phyloP scores from a whole-genome alignment of 768 basidiomycete species.

The Holtermanniella nyarrowii region DNA sequence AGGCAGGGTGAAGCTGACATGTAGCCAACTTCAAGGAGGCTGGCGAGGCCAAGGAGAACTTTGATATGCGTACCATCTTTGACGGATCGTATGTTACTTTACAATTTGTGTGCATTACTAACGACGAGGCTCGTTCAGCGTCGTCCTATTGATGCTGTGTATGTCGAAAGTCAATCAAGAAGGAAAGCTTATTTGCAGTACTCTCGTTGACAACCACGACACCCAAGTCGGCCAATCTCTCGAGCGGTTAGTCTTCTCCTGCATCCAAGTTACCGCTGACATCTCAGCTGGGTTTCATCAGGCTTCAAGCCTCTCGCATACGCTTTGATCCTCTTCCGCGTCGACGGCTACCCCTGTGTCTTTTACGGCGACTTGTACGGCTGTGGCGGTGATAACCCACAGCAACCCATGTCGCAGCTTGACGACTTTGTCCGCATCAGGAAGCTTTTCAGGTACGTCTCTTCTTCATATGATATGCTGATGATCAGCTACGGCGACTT shows the following conservation, averaged over 20 bases:
- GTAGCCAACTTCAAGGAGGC: slow-evolving; percentile 47
- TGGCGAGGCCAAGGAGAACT: slow-evolving; percentile 55
- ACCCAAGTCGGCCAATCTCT: slow-evolving; percentile 43
- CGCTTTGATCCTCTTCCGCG: slow-evolving; percentile 42
- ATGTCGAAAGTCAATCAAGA: slow-evolving; percentile 12
- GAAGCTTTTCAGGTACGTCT: slow-evolving; percentile 28
- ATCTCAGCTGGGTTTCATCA: slow-evolving; percentile 37
- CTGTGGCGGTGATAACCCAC: slow-evolving; percentile 41
- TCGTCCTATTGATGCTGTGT: slow-evolving; percentile 68
- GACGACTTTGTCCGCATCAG: slow-evolving; percentile 40
- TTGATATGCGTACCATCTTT: slow-evolving; percentile 67
- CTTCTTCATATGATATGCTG: background rate
- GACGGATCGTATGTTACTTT: slow-evolving; percentile 48
- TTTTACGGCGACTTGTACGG: slow-evolving; percentile 44
- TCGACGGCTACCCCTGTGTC: slow-evolving; percentile 43
- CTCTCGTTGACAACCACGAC: slow-evolving; percentile 40
- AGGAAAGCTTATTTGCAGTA: slow-evolving; percentile 7
- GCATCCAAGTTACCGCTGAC: slow-evolving; percentile 44
- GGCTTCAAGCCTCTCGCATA: slow-evolving; percentile 45
- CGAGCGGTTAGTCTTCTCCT: slow-evolving; percentile 41
- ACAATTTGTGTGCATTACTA: too few species aligned
- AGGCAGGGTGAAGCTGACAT: background rate
- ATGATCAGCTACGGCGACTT: slow-evolving; percentile 36
- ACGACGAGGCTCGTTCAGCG: slow-evolving; percentile 47
- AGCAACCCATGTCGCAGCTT: slow-evolving; percentile 41